Evolutionary conservation across 2,329 filamentous ascomycete species (phyloP).

Genomic region (Penicillium sp.): DNA sequence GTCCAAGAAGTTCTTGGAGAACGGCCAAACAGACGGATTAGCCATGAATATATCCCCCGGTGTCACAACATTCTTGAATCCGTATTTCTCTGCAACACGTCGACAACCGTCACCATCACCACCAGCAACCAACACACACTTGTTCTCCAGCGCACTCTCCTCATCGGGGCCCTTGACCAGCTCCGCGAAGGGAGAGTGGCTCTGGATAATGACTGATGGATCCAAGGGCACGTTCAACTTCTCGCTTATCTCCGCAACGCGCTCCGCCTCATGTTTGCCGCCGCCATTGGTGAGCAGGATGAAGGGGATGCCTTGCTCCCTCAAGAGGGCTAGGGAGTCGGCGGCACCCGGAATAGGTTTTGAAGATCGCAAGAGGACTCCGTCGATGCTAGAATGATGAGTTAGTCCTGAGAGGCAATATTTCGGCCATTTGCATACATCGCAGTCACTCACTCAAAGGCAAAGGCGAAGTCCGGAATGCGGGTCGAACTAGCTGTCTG

Average conservation of each 20-base stretch:
- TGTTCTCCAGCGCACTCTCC: conserved; percentile 54
- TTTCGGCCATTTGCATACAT: conserved; percentile 4
- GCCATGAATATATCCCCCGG: conserved; percentile 78
- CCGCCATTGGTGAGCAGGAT: conserved; percentile 96
- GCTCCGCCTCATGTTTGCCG: conserved; percentile 73
- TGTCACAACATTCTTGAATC: conserved; percentile 78
- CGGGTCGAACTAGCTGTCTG: conserved; percentile 30
- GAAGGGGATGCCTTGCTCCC: conserved; percentile 76
- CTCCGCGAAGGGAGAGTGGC: conserved; percentile 83
- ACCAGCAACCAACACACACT: conserved; percentile 72
- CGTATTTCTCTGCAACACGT: conserved; percentile 71
- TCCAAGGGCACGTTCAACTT: conserved; percentile 65
- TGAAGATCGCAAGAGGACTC: conserved; percentile 83
- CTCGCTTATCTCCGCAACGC: conserved; percentile 66
- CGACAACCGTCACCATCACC: conserved; percentile 67
- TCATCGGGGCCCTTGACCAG: conserved; percentile 60
- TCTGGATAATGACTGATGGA: conserved; percentile 75
- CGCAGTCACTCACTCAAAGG: conserved; percentile 42
- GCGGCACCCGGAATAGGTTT: conserved; percentile 75
- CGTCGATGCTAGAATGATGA: conserved; percentile 67
- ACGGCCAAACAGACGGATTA: conserved; percentile 78
- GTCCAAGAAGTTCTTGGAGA: conserved; percentile 63
- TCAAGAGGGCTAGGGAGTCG: conserved; percentile 69
- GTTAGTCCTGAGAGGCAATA: conserved; percentile 12
- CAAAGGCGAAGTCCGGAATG: conserved; percentile 45